Evolutionary conservation across 148 eudicot species (phyloP), one percentile per base, ranked within the genome.

Genomic region (Chenopodium berlandieri): DNA sequence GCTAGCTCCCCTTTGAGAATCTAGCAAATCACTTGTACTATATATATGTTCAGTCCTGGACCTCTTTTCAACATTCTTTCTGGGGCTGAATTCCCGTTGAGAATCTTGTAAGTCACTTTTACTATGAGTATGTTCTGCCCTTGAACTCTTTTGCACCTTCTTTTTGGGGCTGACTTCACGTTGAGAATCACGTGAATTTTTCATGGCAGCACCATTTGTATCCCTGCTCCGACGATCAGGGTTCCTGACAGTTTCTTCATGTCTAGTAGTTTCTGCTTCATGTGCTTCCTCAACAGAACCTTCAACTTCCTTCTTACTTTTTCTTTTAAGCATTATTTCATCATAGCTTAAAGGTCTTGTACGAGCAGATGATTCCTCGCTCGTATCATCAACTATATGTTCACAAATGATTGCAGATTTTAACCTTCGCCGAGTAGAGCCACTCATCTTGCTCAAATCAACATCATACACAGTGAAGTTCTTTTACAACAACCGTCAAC

Each of bases 341-440:
- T 91, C 97, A 88, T 85, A 94, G 87, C 95, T 96, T 30, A 92
- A 78, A 32, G 99, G 98, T 78, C 99, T 94, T 72, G 98, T 96
- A 84, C 98, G 88, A 66, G 99, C 99, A 82, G 99, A 90, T 85
- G 94, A 92, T 82, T 91, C 98, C 73, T 87, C 90, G 73, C 80
- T 71, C 20, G 30, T 70, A 74, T 88, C 87, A 82, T 88, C 94
- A 80, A 64, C 73, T 40, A 76, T 70, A 80, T 76, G 47, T 77
- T 80, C 87, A 84, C 84, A 83, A 73, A 81, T 85, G 60, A 62
- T 86, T 71, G 77, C 86, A 79, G 89, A 85, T 78, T 80, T 91
- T 82, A 82, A 86, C 76, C 86, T 90, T 67, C 83, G 90, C 78
- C 81, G 80, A 76, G 80, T 86, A 81, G 92, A 85, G 82, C 87